Evolutionary conservation across 352 stramenopile genomes (phyloP).

Genomic region (Globisporangium emineosum): DNA sequence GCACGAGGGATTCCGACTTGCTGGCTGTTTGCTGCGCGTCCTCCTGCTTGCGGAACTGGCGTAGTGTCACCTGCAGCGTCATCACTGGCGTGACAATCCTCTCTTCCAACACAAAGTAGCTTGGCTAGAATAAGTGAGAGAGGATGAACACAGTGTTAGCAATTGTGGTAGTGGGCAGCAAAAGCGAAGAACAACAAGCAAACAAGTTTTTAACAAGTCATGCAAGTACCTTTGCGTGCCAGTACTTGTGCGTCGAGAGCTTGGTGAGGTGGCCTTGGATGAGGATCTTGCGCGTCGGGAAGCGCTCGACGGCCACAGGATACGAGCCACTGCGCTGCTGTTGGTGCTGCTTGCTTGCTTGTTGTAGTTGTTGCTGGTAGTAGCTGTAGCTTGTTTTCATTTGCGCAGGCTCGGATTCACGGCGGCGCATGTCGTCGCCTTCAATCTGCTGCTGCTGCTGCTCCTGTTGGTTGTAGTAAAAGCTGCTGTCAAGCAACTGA

Average conservation of each 20-base stretch:
- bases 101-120: slow-evolving; percentile 61
- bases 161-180: background rate
- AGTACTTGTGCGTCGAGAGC: slow-evolving; percentile 52
- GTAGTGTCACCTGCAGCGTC: slow-evolving; percentile 32
- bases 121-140: slow-evolving; percentile 15
- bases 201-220: background rate
- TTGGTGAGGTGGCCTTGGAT: slow-evolving; percentile 52
- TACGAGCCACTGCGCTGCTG: slow-evolving; percentile 5
- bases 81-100: slow-evolving; percentile 3
- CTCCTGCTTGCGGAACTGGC: slow-evolving; percentile 43
- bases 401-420: slow-evolving; percentile 5
- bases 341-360: background rate
- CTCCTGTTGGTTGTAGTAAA: slow-evolving; percentile 5
- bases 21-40: slow-evolving; percentile 21
- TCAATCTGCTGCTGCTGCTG: background rate
- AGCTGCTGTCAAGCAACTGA: slow-evolving; percentile 1
- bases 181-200: background rate
- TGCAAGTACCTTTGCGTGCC: slow-evolving; percentile 40
- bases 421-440: background rate
- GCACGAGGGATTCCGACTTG: slow-evolving; percentile 20
- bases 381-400: background rate
- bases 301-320: background rate
- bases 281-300: slow-evolving; percentile 25
- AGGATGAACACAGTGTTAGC: background rate
- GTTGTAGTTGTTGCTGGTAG: background rate